Percentiles rank a stretch among this genome's conserved stretches.
Conservation (phyloP, 2,329 filamentous ascomycete genomes). For the Fusarium cyanostomum region DNA sequence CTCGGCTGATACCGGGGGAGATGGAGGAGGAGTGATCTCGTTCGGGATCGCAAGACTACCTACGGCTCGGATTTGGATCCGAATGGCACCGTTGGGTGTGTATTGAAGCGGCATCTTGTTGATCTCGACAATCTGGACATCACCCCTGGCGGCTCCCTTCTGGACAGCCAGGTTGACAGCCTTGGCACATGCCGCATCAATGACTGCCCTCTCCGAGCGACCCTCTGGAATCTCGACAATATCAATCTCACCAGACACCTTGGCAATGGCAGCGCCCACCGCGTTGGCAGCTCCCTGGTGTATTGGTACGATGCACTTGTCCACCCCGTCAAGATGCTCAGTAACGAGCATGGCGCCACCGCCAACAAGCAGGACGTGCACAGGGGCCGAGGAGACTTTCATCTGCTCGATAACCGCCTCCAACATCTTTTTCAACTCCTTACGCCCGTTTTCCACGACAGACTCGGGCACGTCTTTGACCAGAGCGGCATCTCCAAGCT, state of each 20-base stretch:
- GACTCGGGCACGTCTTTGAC: constrained; percentile 40
- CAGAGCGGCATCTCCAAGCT: constrained; percentile 45
- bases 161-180: constrained; percentile 45
- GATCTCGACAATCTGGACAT: constrained; percentile 56
- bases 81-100: constrained; percentile 47
- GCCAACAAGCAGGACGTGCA: constrained; percentile 65
- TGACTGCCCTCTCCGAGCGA: constrained; percentile 49
- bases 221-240: constrained; percentile 58
- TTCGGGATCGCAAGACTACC: constrained; percentile 46
- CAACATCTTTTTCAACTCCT: constrained; percentile 56
- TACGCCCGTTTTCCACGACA: constrained; percentile 35
- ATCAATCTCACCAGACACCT: constrained; percentile 63
- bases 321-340: constrained; percentile 58
- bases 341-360: constrained; percentile 65
- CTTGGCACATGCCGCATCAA: constrained; percentile 52
- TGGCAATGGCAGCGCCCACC: constrained; percentile 67
- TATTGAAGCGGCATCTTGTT: constrained; percentile 55
- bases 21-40: constrained; percentile 38
- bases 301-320: constrained; percentile 60
- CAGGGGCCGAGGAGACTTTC: constrained; percentile 63
- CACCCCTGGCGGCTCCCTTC: constrained; percentile 45
- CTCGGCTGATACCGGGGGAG: constrained; percentile 13
- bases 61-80: constrained; percentile 49
- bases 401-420: constrained; percentile 64
- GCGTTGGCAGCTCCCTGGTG: constrained; percentile 67